Evolutionary conservation across 805 yeast species (phyloP).

Genomic region (Candida stauntonica): DNA sequence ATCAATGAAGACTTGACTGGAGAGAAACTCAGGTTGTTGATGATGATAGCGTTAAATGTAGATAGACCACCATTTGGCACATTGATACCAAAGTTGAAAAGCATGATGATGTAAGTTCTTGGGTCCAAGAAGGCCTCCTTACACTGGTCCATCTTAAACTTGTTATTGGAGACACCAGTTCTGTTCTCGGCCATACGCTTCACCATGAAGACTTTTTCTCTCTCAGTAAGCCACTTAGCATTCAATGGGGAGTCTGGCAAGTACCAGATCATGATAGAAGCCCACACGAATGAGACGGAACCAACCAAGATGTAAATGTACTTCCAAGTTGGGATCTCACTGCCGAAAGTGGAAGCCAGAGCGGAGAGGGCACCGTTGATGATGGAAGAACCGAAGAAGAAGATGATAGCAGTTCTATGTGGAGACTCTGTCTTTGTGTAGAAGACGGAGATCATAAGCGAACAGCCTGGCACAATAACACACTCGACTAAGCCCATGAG

Average conservation of each 20-base stretch:
- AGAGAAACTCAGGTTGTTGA: constrained; percentile 22
- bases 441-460: constrained; percentile 38
- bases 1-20: constrained; percentile 24
- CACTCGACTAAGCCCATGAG: constrained; percentile 42
- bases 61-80: constrained; percentile 34
- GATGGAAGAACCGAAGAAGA: constrained; percentile 35
- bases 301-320: constrained; percentile 48
- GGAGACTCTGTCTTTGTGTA: constrained; percentile 36
- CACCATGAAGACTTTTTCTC: constrained; percentile 43
- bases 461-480: constrained; percentile 37
- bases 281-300: constrained; percentile 38
- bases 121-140: constrained; percentile 40
- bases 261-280: constrained; percentile 30
- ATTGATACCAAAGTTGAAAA: constrained; percentile 29
- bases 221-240: constrained; percentile 38
- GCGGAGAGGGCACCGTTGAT: constrained; percentile 36
- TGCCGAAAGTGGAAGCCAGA: constrained; percentile 36
- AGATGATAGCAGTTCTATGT: constrained; percentile 40
- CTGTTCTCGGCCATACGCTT: constrained; percentile 37
- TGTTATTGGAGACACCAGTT: constrained; percentile 40
- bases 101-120: constrained; percentile 31
- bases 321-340: constrained; percentile 41
- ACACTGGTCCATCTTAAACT: constrained; percentile 38
- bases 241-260: constrained; percentile 52
- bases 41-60: constrained; percentile 27